Conservation (phyloP, 768 basidiomycete species). For the Tubosaeta sp. region DNA sequence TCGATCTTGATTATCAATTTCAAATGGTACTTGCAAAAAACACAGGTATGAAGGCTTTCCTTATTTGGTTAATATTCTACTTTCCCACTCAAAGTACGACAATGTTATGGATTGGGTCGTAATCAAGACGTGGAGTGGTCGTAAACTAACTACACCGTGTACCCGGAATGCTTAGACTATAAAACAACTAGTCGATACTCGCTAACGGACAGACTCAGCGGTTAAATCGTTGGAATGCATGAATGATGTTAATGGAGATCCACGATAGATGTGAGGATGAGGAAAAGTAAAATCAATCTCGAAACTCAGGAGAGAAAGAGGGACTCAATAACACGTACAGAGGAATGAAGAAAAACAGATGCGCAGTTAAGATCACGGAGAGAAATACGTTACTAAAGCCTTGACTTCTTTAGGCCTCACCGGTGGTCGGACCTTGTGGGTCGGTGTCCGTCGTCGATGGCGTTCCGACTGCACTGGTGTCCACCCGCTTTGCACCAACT, state of each 20-base stretch:
- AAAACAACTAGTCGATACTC: constrained; percentile 19
- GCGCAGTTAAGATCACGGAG: constrained; percentile 6
- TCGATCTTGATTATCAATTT: constrained; percentile 21
- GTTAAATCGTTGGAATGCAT: constrained; percentile 11
- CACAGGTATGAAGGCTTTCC: neutral
- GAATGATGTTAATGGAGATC: constrained; percentile 11
- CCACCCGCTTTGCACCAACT: constrained; percentile 27
- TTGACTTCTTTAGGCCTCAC: constrained; percentile 13
- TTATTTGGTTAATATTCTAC: neutral
- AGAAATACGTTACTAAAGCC: neutral
- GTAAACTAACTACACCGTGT: constrained; percentile 20
- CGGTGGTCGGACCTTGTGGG: constrained; percentile 3
- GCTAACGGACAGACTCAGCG: neutral
- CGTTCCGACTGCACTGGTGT: constrained; percentile 29
- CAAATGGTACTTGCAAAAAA: constrained; percentile 13
- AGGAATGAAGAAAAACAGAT: constrained; percentile 5
- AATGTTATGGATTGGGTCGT: constrained; percentile 16
- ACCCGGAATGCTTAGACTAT: constrained; percentile 10
- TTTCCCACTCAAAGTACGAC: neutral
- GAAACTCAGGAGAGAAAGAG: constrained; percentile 2
- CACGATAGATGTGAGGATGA: constrained; percentile 11
- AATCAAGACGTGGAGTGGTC: constrained; percentile 16
- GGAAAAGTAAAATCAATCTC: constrained; percentile 9
- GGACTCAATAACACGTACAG: neutral
- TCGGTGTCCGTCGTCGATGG: constrained; percentile 26